Evolutionary conservation across 768 basidiomycete genomes (phyloP).

Genomic region (Amanita rubescens): DNA sequence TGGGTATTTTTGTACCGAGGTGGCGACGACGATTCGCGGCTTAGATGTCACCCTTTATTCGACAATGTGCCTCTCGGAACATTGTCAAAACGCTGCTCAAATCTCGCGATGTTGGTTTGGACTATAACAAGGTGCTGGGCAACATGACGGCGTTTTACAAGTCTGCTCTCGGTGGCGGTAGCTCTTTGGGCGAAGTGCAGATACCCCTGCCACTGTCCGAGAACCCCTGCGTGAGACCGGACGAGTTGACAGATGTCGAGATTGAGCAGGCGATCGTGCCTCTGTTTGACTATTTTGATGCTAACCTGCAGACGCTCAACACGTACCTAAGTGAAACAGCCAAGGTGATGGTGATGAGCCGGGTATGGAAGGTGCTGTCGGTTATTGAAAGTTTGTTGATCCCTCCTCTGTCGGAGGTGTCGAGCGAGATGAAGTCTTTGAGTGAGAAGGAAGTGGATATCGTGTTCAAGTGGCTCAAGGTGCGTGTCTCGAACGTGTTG

Average conservation of each 20-base stretch:
- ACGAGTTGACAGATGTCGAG: constrained; percentile 85
- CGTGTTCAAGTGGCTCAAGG: constrained; percentile 98
- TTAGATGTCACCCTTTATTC: constrained; percentile 92
- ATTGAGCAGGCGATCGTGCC: constrained; percentile 89
- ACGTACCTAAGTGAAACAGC: constrained; percentile 78
- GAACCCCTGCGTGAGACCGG: constrained; percentile 70
- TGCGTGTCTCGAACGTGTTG: constrained; percentile 17
- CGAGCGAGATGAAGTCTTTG: constrained; percentile 87
- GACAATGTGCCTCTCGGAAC: constrained; percentile 71
- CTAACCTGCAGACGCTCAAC: constrained; percentile 86
- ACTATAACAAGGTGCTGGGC: constrained; percentile 87
- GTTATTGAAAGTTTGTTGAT: constrained; percentile 85
- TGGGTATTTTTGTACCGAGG: neutral
- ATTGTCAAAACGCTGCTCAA: constrained; percentile 79
- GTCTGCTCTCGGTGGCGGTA: constrained; percentile 51
- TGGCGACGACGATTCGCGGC: neutral
- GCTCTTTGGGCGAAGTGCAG: constrained; percentile 61
- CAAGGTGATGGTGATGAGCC: constrained; percentile 87
- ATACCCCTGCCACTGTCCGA: constrained; percentile 69
- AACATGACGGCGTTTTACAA: constrained; percentile 78
- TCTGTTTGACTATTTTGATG: constrained; percentile 94
- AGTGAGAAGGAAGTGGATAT: constrained; percentile 96
- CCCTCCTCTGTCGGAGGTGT: constrained; percentile 78
- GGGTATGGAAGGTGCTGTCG: constrained; percentile 90
- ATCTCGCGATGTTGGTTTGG: constrained; percentile 44